Evolutionary conservation across 208 protist species (phyloP).

Genomic region (Trypanosoma cruzi): DNA sequence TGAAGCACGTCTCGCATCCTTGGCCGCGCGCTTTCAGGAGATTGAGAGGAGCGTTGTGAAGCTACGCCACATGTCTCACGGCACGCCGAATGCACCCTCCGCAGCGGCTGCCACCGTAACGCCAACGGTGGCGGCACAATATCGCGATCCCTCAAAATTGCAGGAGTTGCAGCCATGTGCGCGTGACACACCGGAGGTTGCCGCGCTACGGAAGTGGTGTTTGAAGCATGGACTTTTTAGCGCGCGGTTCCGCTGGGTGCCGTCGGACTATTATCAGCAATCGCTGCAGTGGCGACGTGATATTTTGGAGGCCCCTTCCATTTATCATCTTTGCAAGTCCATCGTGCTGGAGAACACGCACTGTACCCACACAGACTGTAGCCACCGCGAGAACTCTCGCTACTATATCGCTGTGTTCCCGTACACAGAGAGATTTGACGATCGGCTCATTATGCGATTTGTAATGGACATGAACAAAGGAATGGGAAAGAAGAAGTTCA

Average conservation of each 20-base stretch:
- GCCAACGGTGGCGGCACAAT: background rate
- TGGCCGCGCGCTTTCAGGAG: slow-evolving; percentile 40
- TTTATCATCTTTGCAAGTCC: slow-evolving; percentile 92
- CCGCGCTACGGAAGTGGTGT: slow-evolving; percentile 56
- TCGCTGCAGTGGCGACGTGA: slow-evolving; percentile 85
- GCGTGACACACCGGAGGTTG: slow-evolving; percentile 67
- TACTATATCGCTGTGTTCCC: slow-evolving; percentile 86
- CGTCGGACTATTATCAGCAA: slow-evolving; percentile 86
- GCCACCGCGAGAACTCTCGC: slow-evolving; percentile 68
- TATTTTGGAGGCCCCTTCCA: slow-evolving; percentile 64
- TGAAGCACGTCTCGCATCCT: slow-evolving; percentile 39
- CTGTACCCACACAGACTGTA: slow-evolving; percentile 70
- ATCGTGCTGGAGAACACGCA: slow-evolving; percentile 94
- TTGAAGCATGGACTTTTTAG: slow-evolving; percentile 46
- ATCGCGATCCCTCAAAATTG: slow-evolving; percentile 26
- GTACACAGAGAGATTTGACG: slow-evolving; percentile 84
- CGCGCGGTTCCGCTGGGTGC: slow-evolving; percentile 82
- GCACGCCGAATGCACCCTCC: background rate
- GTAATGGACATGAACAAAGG: slow-evolving; percentile 72
- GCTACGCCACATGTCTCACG: slow-evolving; percentile 8
- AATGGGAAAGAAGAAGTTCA: slow-evolving; percentile 90
- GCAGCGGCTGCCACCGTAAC: no score
- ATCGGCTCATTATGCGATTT: slow-evolving; percentile 56
- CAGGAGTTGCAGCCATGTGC: slow-evolving; percentile 56
- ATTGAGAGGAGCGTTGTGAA: slow-evolving; percentile 43